phyloP scores from a whole-genome alignment of 306 rosid genomes.

The Acacia crassicarpa region DNA sequence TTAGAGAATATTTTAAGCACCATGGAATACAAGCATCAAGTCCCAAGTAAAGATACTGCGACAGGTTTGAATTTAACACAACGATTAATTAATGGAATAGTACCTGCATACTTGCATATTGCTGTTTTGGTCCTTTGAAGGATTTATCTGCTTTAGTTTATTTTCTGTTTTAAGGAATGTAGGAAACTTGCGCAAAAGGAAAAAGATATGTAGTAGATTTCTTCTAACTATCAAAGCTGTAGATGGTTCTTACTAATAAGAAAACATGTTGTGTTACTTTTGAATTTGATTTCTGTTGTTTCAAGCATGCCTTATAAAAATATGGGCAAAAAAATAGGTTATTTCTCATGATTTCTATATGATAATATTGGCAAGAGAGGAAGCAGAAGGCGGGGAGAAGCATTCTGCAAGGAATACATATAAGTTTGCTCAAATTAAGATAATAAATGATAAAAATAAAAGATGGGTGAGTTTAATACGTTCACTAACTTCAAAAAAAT shows the following conservation, averaged over 20 bases:
- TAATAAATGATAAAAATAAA: not conserved
- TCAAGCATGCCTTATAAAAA: not conserved
- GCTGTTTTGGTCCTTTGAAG: not conserved
- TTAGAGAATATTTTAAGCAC: slow-evolving; percentile 93
- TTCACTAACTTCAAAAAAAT: not conserved
- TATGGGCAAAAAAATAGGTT: not conserved
- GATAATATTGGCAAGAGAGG: no score
- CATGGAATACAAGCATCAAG: slow-evolving; percentile 54
- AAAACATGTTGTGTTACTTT: not conserved
- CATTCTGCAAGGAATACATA: not conserved
- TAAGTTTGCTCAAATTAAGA: not conserved
- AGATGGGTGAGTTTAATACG: not conserved
- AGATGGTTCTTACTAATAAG: not conserved
- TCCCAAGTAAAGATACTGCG: slow-evolving; percentile 35
- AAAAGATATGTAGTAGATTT: not conserved
- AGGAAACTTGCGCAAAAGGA: not conserved
- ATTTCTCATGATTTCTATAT: not conserved
- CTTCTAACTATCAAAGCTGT: not conserved
- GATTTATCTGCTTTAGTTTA: not conserved
- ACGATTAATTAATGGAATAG: not conserved
- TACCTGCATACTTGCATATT: not conserved
- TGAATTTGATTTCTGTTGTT: not conserved
- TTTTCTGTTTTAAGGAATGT: not conserved
- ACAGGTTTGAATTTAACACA: not conserved
- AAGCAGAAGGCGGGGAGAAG: not conserved